Evolutionary conservation across 2,329 filamentous ascomycete species (phyloP).

Genomic region (Tolypocladium amazonense): DNA sequence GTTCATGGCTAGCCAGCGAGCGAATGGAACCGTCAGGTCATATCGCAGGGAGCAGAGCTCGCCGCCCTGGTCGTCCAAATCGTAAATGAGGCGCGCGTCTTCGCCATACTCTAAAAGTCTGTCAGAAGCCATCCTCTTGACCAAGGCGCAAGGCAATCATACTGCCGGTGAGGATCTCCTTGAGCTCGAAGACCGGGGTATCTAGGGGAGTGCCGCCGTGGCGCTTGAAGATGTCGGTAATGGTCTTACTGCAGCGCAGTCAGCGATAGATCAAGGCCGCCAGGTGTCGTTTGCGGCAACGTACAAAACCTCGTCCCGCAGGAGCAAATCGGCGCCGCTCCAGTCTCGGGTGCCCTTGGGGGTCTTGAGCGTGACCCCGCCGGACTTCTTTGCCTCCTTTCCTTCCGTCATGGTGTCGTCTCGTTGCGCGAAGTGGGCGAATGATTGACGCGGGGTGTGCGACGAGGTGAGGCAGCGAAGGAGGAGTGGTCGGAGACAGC

Average conservation of each 20-base stretch:
- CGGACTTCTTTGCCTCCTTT: constrained; percentile 31
- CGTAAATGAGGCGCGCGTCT: constrained; percentile 86
- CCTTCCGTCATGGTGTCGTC: constrained; percentile 25
- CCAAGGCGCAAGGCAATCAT: background rate
- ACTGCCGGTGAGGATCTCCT: constrained; percentile 55
- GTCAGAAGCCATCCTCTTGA: background rate
- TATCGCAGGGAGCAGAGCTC: constrained; percentile 68
- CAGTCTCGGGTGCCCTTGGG: constrained; percentile 89
- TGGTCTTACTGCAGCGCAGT: constrained; percentile 34
- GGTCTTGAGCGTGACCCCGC: constrained; percentile 58
- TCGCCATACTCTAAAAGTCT: constrained; percentile 61
- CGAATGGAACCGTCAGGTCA: constrained; percentile 82
- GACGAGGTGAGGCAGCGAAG: constrained; percentile 1
- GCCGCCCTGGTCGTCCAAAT: constrained; percentile 76
- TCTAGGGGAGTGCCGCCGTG: constrained; percentile 73
- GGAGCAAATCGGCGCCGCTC: constrained; percentile 67
- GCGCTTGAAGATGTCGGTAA: constrained; percentile 71
- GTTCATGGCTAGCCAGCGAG: constrained; percentile 90
- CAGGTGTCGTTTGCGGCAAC: too few relatives aligned
- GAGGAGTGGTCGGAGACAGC: background rate
- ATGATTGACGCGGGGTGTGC: background rate
- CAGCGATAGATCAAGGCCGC: background rate
- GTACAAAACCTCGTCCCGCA: constrained; percentile 67
- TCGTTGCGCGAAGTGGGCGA: background rate
- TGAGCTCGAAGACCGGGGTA: constrained; percentile 76